Evolutionary conservation across 1,284 basidiomycete genomes (phyloP).

Genomic region (Stygiomarasmius scandens): DNA sequence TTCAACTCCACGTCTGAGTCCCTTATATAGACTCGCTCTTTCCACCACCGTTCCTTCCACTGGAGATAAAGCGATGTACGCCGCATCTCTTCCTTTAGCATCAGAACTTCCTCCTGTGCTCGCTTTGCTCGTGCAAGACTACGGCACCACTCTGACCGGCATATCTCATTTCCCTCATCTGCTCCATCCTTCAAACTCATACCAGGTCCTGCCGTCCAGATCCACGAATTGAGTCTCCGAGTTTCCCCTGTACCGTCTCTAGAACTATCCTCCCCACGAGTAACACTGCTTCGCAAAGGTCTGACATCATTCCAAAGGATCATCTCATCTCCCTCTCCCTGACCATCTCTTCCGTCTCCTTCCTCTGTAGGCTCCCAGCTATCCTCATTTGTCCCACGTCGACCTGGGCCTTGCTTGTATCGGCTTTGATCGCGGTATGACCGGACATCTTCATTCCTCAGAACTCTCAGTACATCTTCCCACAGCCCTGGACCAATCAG

Average conservation of each 20-base stretch:
- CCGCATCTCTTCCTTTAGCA: conserved; percentile 10
- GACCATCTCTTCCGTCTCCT: background rate
- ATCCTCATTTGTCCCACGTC: background rate
- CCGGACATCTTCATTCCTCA: conserved; percentile 1
- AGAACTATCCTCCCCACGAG: background rate
- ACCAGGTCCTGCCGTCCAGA: background rate
- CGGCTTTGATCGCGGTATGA: background rate
- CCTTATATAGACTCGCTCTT: background rate
- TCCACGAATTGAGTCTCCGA: background rate
- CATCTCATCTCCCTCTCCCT: background rate
- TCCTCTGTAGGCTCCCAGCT: background rate
- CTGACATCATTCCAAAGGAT: background rate
- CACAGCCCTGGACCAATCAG: conserved; percentile 2
- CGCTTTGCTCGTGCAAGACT: conserved; percentile 8
- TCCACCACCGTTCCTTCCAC: background rate
- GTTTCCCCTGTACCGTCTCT: background rate
- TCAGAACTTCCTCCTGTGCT: conserved; percentile 2
- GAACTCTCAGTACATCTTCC: background rate
- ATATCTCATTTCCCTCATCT: background rate
- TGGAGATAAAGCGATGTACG: background rate
- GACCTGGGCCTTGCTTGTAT: background rate
- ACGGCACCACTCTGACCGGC: conserved; percentile 11
- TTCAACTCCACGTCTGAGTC: background rate
- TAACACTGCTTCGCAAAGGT: background rate
- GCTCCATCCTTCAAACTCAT: background rate